Evolutionary conservation across 148 eudicot species (phyloP).

Genomic region (Fagopyrum esculentum): DNA sequence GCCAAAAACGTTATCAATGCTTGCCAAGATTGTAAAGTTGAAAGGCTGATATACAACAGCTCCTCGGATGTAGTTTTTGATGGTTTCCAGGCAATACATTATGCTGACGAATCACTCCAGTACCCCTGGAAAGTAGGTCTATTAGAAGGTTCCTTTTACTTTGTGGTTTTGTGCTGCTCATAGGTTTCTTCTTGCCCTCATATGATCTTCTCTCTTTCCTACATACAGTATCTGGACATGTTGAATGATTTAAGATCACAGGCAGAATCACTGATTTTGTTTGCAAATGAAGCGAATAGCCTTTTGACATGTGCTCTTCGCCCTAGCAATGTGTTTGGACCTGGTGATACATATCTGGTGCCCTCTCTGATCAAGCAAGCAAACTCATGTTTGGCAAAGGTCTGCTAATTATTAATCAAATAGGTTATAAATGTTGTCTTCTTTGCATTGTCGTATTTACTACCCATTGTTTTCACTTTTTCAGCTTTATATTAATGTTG

Average conservation of each 20-base stretch:
- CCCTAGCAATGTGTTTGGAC: slow-evolving; percentile 91
- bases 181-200: slow-evolving; percentile 12
- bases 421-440: not conserved
- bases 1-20: slow-evolving; percentile 73
- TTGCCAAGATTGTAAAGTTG: slow-evolving; percentile 75
- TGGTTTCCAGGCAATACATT: slow-evolving; percentile 44
- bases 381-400: slow-evolving; percentile 77
- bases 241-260: slow-evolving; percentile 70
- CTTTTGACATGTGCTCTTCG: slow-evolving; percentile 87
- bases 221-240: slow-evolving; percentile 54
- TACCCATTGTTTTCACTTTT: not conserved
- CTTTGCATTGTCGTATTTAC: too few species aligned
- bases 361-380: slow-evolving; percentile 59
- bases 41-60: slow-evolving; percentile 67
- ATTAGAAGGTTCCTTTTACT: slow-evolving; percentile 6
- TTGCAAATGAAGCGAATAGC: slow-evolving; percentile 55
- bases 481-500: not conserved
- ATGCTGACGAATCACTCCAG: slow-evolving; percentile 64
- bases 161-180: not conserved
- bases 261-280: slow-evolving; percentile 77
- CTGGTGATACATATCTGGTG: slow-evolving; percentile 59
- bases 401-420: slow-evolving; percentile 23
- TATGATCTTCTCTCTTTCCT: slow-evolving; percentile 19
- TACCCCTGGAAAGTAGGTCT: slow-evolving; percentile 61
- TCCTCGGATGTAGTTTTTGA: slow-evolving; percentile 77